Conservation (phyloP, 139 green algal genomes). For the Closterium sp. region DNA sequence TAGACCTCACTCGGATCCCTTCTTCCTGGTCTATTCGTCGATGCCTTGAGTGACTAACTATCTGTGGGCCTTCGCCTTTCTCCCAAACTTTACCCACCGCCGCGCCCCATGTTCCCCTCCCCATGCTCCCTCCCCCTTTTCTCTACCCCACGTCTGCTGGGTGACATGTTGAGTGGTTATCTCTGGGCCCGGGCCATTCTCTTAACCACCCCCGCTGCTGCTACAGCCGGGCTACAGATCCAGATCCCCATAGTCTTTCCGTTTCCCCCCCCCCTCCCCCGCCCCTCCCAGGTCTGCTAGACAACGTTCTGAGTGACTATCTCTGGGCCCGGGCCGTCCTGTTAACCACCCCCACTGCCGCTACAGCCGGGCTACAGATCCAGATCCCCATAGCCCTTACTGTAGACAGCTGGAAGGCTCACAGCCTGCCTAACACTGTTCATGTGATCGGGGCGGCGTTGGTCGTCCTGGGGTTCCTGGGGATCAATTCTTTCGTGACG, state of each 20-base stretch:
- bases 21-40: no score
- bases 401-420: conserved; percentile 48
- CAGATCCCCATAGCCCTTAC: conserved; percentile 77
- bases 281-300: conserved; percentile 61
- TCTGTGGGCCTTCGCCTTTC: no score
- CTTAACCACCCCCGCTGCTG: conserved; percentile 78
- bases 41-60: no score
- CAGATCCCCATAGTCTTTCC: no score
- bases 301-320: conserved; percentile 95
- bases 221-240: conserved; percentile 80
- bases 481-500: conserved; percentile 42
- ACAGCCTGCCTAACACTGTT: not conserved
- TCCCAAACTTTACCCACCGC: no score
- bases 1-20: no score
- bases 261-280: no score
- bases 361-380: conserved; percentile 79
- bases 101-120: no score
- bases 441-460: conserved; percentile 23
- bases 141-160: conserved; percentile 69
- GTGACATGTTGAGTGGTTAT: conserved; percentile 94
- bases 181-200: conserved; percentile 92
- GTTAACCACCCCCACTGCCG: conserved; percentile 80
- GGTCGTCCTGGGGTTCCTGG: conserved; percentile 39
- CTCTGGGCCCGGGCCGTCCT: conserved; percentile 92
- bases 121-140: no score